phyloP scores from a whole-genome alignment of 2,329 filamentous ascomycete genomes.

The Ramularia collo-cygni region DNA sequence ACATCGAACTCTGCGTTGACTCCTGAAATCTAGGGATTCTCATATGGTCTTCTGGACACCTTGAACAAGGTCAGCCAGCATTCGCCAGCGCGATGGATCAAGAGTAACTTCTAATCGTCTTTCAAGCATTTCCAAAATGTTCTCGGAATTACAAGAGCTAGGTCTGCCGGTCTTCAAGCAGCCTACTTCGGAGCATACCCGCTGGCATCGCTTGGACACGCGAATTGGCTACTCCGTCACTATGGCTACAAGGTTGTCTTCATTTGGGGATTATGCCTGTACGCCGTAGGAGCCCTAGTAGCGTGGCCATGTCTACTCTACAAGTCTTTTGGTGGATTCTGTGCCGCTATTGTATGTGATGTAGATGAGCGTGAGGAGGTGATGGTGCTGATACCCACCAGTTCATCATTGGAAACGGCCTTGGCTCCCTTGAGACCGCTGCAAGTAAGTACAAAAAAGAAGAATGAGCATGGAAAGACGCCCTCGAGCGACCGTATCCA shows the following conservation, averaged over 20 bases:
- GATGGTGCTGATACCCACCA: neutral
- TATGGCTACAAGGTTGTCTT: slow-evolving; percentile 43
- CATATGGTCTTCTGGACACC: slow-evolving; percentile 52
- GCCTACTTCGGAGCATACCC: slow-evolving; percentile 47
- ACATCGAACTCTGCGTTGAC: too few species aligned
- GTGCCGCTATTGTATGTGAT: slow-evolving; percentile 43
- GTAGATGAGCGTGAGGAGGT: slow-evolving; percentile 27
- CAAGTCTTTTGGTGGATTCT: slow-evolving; percentile 53
- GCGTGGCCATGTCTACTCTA: slow-evolving; percentile 54
- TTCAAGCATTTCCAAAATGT: slow-evolving; percentile 40
- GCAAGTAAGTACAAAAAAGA: slow-evolving; percentile 52
- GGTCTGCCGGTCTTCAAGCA: slow-evolving; percentile 42
- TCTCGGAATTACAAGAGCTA: slow-evolving; percentile 38
- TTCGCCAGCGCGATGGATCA: too few species aligned
- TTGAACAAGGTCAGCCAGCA: slow-evolving; percentile 32
- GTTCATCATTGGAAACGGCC: slow-evolving; percentile 47
- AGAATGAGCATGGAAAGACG: too few species aligned
- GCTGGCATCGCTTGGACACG: slow-evolving; percentile 42
- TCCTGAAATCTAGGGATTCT: slow-evolving; percentile 38
- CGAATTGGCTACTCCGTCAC: slow-evolving; percentile 43
- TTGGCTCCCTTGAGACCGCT: slow-evolving; percentile 52
- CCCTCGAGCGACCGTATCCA: too few species aligned
- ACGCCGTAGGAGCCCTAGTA: slow-evolving; percentile 50
- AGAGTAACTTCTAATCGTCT: slow-evolving; percentile 28
- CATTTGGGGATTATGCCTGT: slow-evolving; percentile 48